Conservation (phyloP, 176 grass and related monocot species). For the Chrysopogon serrulatus region DNA sequence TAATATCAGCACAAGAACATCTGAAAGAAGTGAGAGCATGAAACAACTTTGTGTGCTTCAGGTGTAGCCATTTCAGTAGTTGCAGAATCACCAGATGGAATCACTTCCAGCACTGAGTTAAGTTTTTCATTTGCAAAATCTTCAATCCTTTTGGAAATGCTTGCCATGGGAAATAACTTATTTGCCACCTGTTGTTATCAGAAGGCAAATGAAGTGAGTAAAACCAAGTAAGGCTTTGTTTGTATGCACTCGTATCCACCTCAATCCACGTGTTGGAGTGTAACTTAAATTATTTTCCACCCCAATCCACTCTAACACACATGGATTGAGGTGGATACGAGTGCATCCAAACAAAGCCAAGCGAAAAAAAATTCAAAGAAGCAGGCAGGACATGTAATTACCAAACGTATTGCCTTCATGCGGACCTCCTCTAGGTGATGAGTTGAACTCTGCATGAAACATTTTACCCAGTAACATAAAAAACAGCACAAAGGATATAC, state of each 20-base stretch:
- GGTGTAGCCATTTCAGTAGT: conserved; percentile 31
- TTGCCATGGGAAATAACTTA: conserved; percentile 83
- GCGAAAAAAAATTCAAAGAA: conserved; percentile 1
- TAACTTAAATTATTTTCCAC: too few relatives aligned
- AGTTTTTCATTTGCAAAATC: conserved; percentile 86
- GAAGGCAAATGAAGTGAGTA: conserved; percentile 25
- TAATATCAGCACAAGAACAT: background rate
- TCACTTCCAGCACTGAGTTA: conserved; percentile 54
- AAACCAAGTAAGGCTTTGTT: conserved; percentile 7
- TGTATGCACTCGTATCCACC: too few relatives aligned
- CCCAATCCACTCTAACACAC: too few relatives aligned
- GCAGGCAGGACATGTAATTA: conserved; percentile 31
- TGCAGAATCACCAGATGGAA: conserved; percentile 35
- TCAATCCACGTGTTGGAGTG: too few relatives aligned
- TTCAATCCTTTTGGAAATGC: conserved; percentile 91
- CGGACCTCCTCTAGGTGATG: conserved; percentile 81
- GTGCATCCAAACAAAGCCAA: too few relatives aligned
- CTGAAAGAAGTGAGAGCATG: conserved; percentile 19
- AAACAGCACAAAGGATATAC: conserved; percentile 19
- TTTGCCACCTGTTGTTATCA: conserved; percentile 76
- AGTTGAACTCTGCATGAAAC: conserved; percentile 68
- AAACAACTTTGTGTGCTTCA: conserved; percentile 49
- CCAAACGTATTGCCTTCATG: conserved; percentile 97
- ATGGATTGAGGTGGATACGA: too few relatives aligned
- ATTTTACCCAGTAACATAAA: conserved; percentile 30